Base-by-base conservation (phyloP, 441 rosid genomes). In the Monsonia emarginata region DNA sequence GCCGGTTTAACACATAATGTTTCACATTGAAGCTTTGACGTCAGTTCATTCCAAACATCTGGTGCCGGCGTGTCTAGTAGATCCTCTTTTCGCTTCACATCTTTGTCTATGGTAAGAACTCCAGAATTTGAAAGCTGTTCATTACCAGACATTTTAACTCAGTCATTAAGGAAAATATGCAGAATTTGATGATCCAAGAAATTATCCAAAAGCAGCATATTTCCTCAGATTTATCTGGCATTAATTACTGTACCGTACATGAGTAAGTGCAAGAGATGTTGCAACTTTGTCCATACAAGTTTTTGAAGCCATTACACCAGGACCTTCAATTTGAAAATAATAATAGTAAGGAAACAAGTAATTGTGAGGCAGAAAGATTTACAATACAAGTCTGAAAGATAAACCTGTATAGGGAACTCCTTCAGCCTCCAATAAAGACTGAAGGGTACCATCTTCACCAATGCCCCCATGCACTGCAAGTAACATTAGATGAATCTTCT, bases 381-480 rank as follows among this genome's bases (percentile, higher is more conserved):
- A 56, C 5, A 68, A 10, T 42, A 8, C 28, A 1, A 57, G 44
- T 62, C 48, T 16, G 44, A 21, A 52, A 61, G 63, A 65, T 13
- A 46, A 61, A 87, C 89, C 97, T 80, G 98, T 87, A 70, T 83
- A 80, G 52, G 86, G 83, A 81, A 93, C 88, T 80, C 90, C 97
- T 82, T 77, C 87, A 61, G 86, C 80, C 72, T 84, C 93, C 80
- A 93, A 77, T 69, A 93, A 72, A 61, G 85, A 83, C 74, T 93
- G 98, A 72, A 93, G 81, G 11, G 97, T 90, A 56, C 98, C 97
- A 73, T 93, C 90, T 81, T 93, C 98, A 72, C 98, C 98, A 11
- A 93, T 88, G 76, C 97, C 98, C 74, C 97, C 98, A 72, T 93
- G 98, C 66, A 85, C 98, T 90, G 80, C 67, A 66, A 50, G 69